These are phyloP conservation scores for Leccinum subgranulosum DNA, from an alignment of 768 basidiomycete species.

Conservation along the genomic window DNA sequence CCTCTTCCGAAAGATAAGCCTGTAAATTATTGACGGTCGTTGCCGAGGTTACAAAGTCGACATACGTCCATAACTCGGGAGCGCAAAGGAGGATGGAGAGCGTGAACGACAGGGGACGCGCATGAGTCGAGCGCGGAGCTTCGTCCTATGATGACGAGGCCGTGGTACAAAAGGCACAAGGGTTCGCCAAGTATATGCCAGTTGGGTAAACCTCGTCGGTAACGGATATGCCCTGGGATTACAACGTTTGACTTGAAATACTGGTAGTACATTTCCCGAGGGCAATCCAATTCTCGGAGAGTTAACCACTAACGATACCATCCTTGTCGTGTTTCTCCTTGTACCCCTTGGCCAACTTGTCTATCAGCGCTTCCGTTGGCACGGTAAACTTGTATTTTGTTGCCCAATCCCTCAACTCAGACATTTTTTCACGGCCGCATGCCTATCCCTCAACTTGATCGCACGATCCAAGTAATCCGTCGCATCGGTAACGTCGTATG, in stretches of 20 bases:
- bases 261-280: background rate
- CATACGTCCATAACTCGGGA: too few relatives aligned
- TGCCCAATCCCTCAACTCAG: slow-evolving; percentile 5
- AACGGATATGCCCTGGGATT: too few relatives aligned
- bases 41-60: too few relatives aligned
- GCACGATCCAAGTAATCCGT: slow-evolving; percentile 6
- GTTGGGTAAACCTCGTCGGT: too few relatives aligned
- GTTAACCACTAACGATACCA: background rate
- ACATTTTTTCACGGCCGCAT: slow-evolving; percentile 1
- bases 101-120: too few relatives aligned
- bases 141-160: slow-evolving; percentile 64
- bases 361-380: background rate
- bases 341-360: background rate
- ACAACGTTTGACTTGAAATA: background rate
- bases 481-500: slow-evolving; percentile 6
- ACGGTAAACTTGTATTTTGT: background rate
- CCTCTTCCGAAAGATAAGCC: too few relatives aligned
- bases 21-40: too few relatives aligned
- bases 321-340: background rate
- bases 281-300: background rate
- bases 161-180: slow-evolving; percentile 99
- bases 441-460: background rate
- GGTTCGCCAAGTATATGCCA: slow-evolving; percentile 58
- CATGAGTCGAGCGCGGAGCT: too few relatives aligned
- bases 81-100: too few relatives aligned